Base-by-base conservation (phyloP, 805 yeast species). In the Candida endomychidarum region DNA sequence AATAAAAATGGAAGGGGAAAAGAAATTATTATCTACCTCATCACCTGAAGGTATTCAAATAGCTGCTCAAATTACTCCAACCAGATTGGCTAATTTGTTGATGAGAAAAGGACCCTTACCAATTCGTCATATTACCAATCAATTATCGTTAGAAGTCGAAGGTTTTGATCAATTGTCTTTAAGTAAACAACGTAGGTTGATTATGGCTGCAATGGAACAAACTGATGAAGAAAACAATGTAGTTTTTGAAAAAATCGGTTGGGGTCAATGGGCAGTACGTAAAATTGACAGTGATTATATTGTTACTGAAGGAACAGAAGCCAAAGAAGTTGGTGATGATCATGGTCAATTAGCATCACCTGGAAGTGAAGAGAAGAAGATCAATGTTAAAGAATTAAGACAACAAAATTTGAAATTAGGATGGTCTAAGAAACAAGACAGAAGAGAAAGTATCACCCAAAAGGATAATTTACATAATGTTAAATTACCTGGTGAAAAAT, bases 181-280 rank as follows among this genome's bases (percentile, higher is more conserved):
- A 15, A 86, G 95, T 8, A 90, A 90, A 56, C 96, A 90, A 63
- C 75, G 97, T 56, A 72, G 97, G 44, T 74, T 90, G 42, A 90
- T 90, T 21, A 90, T 90, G 83, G 80, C 89, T 10, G 93, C 90
- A 27, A 75, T 90, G 63, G 96, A 88, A 51, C 75, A 78, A 48
- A 84, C 86, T 8, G 86, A 80, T 52, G 50, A 71, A 1, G 67
- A 60, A 29, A 81, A 78, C 41, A 73, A 75, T 42, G 81, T 85
- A 30, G 77, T 83, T 11, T 90, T 90, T 64, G 95, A 88, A 55
- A 90, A 90, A 64, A 88, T 90, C 22, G 96, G 97, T 16, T 90
- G 98, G 98, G 98, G 98, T 44, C 95, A 90, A 60, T 90, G 98
- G 98, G 85, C 85, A 17, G 95, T 90, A 2, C 74, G 80, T 51